These are phyloP conservation scores for Neonectria sp. DNA, from an alignment of 2,329 filamentous ascomycete genomes.

Conservation along the genomic window DNA sequence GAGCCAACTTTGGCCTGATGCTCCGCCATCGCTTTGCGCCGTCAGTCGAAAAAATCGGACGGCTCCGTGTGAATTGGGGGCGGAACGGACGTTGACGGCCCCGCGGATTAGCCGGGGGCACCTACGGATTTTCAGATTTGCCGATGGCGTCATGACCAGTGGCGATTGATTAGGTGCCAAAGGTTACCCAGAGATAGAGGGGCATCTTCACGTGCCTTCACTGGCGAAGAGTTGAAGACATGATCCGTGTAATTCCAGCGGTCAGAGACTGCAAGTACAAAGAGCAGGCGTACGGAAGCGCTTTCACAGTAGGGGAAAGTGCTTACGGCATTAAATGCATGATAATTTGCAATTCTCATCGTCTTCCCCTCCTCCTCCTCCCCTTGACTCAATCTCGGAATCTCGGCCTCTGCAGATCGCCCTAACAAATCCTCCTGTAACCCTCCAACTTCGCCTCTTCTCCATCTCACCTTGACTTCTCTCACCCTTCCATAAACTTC, in stretches of 20 bases:
- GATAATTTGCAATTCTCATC: conserved; percentile 8
- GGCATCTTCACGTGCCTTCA: background rate
- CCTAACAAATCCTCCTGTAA: background rate
- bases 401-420: conserved; percentile 4
- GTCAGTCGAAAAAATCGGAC: conserved; percentile 48
- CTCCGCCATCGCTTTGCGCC: conserved; percentile 48
- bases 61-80: conserved; percentile 32
- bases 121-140: conserved; percentile 38
- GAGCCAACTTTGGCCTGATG: conserved; percentile 45
- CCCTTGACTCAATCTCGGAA: conserved; percentile 12
- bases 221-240: background rate
- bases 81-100: conserved; percentile 3
- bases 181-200: background rate
- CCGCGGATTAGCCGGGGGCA: conserved; percentile 40
- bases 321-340: background rate
- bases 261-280: background rate
- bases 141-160: conserved; percentile 44
- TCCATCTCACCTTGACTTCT: background rate
- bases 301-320: too few relatives aligned
- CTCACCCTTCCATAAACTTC: conserved; percentile 7
- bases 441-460: background rate
- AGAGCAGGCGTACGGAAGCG: background rate
- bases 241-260: too few relatives aligned
- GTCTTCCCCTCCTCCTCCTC: conserved; percentile 18
- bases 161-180: background rate